A percentile compares a stretch with the other conserved stretches of the same genome.
Conservation (phyloP, 331 rosid species). For the Phaseolus coccineus region DNA sequence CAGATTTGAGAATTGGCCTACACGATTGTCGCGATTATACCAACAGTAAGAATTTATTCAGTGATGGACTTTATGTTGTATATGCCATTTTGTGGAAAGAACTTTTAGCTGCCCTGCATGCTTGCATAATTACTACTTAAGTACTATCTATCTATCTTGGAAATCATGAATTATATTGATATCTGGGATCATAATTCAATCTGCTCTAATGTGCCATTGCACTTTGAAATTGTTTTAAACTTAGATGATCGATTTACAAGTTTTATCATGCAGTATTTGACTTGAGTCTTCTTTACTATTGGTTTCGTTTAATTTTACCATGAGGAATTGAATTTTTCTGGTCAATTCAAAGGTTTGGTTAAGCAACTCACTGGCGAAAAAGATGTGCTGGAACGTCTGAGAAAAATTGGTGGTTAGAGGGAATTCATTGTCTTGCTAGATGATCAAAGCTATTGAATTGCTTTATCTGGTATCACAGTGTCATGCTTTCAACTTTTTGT, state of each 20-base stretch:
- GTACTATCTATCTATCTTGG: slow-evolving; percentile 7
- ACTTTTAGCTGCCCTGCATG: background rate
- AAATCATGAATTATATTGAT: slow-evolving; percentile 16
- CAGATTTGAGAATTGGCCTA: slow-evolving; percentile 63
- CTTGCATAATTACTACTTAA: background rate
- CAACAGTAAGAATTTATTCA: slow-evolving; percentile 58
- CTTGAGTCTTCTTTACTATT: background rate
- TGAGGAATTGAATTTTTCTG: slow-evolving; percentile 33
- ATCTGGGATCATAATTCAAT: slow-evolving; percentile 4
- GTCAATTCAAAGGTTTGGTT: slow-evolving; percentile 69
- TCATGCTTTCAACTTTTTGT: slow-evolving; percentile 22
- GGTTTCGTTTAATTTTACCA: background rate
- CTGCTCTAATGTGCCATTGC: background rate
- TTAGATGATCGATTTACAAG: slow-evolving; percentile 1
- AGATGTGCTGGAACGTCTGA: slow-evolving; percentile 67
- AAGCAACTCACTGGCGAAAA: slow-evolving; percentile 72
- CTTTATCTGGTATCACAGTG: background rate
- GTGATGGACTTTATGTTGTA: background rate
- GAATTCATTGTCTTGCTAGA: slow-evolving; percentile 20
- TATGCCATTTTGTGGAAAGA: background rate
- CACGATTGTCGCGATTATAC: slow-evolving; percentile 88
- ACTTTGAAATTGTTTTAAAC: slow-evolving; percentile 16
- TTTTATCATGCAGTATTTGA: background rate
- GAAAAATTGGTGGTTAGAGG: slow-evolving; percentile 49
- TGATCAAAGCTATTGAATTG: background rate